These are phyloP conservation scores for Picea abies DNA, from an alignment of 83 land plant genomes.

Conservation along the genomic window DNA sequence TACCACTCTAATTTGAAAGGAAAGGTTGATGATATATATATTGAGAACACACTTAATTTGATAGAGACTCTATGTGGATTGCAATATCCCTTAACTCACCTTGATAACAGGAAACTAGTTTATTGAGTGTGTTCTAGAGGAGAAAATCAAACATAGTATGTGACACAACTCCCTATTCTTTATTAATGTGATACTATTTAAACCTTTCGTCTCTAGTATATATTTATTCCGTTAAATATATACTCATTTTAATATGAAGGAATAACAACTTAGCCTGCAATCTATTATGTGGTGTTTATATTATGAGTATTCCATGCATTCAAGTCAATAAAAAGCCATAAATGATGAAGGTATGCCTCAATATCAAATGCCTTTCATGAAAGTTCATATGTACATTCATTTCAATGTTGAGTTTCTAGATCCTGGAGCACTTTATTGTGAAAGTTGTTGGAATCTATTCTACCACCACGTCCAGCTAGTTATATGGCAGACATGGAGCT, in stretches of 20 bases:
- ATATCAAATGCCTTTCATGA: constrained; percentile 85
- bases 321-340: constrained; percentile 83
- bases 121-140: constrained; percentile 67
- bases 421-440: constrained; percentile 45
- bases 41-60: constrained; percentile 62
- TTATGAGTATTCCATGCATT: not conserved
- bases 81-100: constrained; percentile 70
- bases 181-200: not conserved
- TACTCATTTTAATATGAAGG: not conserved
- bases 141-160: constrained; percentile 81
- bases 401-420: constrained; percentile 82
- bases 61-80: constrained; percentile 84
- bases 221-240: no score
- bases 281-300: not conserved
- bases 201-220: not conserved
- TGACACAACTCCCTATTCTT: not conserved
- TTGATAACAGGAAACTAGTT: constrained; percentile 74
- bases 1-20: constrained; percentile 85
- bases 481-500: constrained; percentile 29
- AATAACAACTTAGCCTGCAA: not conserved
- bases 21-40: constrained; percentile 81
- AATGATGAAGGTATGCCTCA: constrained; percentile 90
- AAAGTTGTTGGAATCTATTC: constrained; percentile 61
- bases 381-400: constrained; percentile 77
- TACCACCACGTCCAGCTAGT: constrained; percentile 47